Conservation (phyloP, 306 rosid genomes). For the Medicago arabica region DNA sequence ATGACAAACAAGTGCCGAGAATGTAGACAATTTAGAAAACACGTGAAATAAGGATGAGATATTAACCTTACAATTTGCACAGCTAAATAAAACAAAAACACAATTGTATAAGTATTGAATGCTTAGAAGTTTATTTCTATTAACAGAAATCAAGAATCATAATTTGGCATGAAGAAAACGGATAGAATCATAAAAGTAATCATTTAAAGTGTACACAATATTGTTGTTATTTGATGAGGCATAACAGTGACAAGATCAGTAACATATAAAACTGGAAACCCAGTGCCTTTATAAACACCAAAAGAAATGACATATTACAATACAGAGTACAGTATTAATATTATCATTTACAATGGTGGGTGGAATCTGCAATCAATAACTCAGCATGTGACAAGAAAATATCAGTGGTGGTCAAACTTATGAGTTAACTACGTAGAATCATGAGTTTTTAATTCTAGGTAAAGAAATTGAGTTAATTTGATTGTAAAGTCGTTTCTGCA, state of each 20-base stretch:
- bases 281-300: constrained; percentile 11
- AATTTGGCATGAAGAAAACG: constrained; percentile 19
- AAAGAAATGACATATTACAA: constrained; percentile 31
- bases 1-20: constrained; percentile 11
- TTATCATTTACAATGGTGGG: constrained; percentile 12
- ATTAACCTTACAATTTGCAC: constrained; percentile 23
- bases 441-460: constrained; percentile 6
- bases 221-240: constrained; percentile 7
- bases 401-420: background rate
- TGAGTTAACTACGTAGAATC: background rate
- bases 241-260: constrained; percentile 15
- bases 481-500: constrained; percentile 1
- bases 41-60: constrained; percentile 14
- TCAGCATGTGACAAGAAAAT: constrained; percentile 23
- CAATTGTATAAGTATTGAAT: constrained; percentile 3
- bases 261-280: constrained; percentile 3
- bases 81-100: constrained; percentile 9
- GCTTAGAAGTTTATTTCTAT: constrained; percentile 14
- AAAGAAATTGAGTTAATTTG: background rate
- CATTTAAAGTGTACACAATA: background rate
- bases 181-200: constrained; percentile 5
- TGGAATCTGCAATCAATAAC: constrained; percentile 24
- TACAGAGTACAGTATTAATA: constrained; percentile 3
- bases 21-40: constrained; percentile 22
- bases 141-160: constrained; percentile 25